phyloP scores from a whole-genome alignment of 2,329 filamentous ascomycete genomes.

The Sarocladium kiliense region DNA sequence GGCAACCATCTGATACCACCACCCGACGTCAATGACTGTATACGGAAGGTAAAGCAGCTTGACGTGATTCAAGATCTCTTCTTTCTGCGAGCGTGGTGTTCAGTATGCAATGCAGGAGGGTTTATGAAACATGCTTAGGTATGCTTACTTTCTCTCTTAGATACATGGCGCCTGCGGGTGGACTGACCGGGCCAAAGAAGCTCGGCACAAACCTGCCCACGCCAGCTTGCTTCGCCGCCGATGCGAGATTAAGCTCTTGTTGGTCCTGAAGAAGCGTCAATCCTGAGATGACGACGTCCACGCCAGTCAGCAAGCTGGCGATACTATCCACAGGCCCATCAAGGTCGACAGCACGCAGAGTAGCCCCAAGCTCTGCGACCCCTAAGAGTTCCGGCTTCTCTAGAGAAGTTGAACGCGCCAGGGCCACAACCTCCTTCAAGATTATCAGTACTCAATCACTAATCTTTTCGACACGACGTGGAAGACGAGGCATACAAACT shows the following conservation, averaged over 20 bases:
- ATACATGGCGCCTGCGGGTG: constrained; percentile 29
- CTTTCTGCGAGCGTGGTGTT: too few species aligned
- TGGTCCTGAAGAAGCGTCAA: constrained; percentile 22
- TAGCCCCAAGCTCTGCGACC: too few species aligned
- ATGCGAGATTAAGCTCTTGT: constrained; percentile 39
- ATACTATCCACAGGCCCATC: too few species aligned
- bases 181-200: constrained; percentile 40
- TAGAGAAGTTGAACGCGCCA: too few species aligned
- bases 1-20: constrained; percentile 46
- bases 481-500: too few species aligned
- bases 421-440: too few species aligned
- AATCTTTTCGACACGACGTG: too few species aligned
- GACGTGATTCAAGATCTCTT: constrained; percentile 43
- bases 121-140: not conserved
- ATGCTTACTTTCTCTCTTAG: constrained; percentile 13
- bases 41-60: constrained; percentile 43
- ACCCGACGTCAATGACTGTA: constrained; percentile 54
- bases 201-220: constrained; percentile 48
- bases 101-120: not conserved
- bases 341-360: too few species aligned
- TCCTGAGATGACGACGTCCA: constrained; percentile 36
- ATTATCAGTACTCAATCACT: too few species aligned
- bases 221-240: constrained; percentile 42
- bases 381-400: too few species aligned
- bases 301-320: too few species aligned